Base-by-base conservation (phyloP, 371 early-diverging fungal species). In the Mortierella sp. region DNA sequence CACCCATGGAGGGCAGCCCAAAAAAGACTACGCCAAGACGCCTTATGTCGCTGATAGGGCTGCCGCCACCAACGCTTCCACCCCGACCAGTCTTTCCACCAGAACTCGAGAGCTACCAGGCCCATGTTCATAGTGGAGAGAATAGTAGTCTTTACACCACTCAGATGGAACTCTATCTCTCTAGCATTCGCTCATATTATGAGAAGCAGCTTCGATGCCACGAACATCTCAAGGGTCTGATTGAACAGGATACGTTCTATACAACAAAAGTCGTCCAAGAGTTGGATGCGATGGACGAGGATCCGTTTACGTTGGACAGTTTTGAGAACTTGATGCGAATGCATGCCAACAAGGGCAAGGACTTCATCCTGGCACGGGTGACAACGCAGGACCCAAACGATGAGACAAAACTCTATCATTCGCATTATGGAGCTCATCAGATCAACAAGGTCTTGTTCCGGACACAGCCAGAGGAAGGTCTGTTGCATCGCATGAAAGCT, bases 291-390 rank as follows among this genome's bases (percentile, higher is more conserved):
- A 30, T 72, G 60, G 75, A 88, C 47, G 88, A 89, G 57, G 95
- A 95, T 61, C 93, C 94, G 14, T 95, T 95, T 72, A 94, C 95
- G 2, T 75, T 95, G 26, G 95, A 95, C 64, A 82, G 89, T 23
- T 90, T 94, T 64, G 88, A 87, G 53, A 64, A 74, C 9, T 81
- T 94, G 55, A 88, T 94, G 64, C 53, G 84, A 25, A 57, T 83
- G 64, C 89, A 88, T 67, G 85, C 88, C 7, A 82, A 82, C n/a
- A 81, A 80, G 53, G 87, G 86, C 7, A 89, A 92, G 68, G 93
- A 95, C 64, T 94, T 94, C 66, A 87, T 95, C 16, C 44, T 95
- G 4, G 95, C 95, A 9, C 75, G 94, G 57, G 95, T 95, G 7
- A 89, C 87, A 7, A 95, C 95, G 3, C 87, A 87, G 29, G 93